A percentile compares a stretch with the other conserved stretches of the same genome.
phyloP scores from a whole-genome alignment of 345 rosid species.

The Euclidium syriacum region DNA sequence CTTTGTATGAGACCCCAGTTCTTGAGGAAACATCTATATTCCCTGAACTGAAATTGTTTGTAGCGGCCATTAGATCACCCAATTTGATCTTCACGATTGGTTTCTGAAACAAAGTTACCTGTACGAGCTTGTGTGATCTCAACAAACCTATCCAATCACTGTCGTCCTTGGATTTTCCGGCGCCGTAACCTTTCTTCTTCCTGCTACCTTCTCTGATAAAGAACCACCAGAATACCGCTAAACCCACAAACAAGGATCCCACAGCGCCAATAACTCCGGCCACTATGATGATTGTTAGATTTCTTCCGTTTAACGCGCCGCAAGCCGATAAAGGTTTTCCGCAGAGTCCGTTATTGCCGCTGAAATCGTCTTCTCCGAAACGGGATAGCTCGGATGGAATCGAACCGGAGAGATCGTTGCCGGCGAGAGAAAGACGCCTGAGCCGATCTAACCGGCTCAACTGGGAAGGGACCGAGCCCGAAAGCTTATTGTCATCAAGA shows the following conservation, averaged over 20 bases:
- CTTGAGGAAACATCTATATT: conserved; percentile 43
- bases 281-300: conserved; percentile 36
- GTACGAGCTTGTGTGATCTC: conserved; percentile 60
- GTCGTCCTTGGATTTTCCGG: conserved; percentile 39
- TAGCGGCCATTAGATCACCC: conserved; percentile 46
- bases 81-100: conserved; percentile 56
- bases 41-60: conserved; percentile 37
- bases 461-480: conserved; percentile 54
- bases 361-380: conserved; percentile 32
- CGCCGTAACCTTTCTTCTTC: conserved; percentile 43
- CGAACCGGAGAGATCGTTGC: conserved; percentile 44
- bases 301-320: conserved; percentile 47
- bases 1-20: conserved; percentile 53
- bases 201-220: conserved; percentile 34
- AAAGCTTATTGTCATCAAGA: conserved; percentile 38
- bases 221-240: conserved; percentile 55
- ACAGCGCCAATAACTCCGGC: conserved; percentile 56
- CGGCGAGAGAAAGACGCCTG: conserved; percentile 40
- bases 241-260: conserved; percentile 41
- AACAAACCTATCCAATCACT: conserved; percentile 47
- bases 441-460: conserved; percentile 45
- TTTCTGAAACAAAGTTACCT: conserved; percentile 61
- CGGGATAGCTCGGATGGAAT: conserved; percentile 43
- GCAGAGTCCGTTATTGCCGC: conserved; percentile 41
- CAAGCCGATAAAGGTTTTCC: conserved; percentile 50